phyloP scores from a whole-genome alignment of 441 rosid species.

The Francoa sonchifolia region DNA sequence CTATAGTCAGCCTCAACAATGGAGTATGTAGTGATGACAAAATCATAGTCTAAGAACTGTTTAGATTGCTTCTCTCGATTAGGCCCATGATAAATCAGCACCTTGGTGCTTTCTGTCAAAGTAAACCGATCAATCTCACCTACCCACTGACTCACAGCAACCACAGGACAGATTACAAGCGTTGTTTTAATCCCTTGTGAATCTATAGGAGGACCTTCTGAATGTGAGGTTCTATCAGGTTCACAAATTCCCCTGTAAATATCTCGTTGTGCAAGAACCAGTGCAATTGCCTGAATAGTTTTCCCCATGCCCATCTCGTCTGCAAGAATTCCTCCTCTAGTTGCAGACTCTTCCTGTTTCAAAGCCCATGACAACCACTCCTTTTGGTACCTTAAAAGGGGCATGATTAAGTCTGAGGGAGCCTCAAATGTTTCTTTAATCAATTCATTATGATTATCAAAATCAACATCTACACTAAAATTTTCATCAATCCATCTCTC shows the following conservation, averaged over 20 bases:
- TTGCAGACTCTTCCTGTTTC: conserved; percentile 64
- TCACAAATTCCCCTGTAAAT: conserved; percentile 13
- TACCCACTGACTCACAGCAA: conserved; percentile 88
- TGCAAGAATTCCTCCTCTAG: conserved; percentile 88
- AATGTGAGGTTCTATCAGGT: conserved; percentile 5
- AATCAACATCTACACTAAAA: conserved; percentile 35
- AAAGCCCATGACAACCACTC: conserved; percentile 93
- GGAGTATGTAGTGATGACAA: conserved; percentile 81
- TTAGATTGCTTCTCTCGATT: conserved; percentile 44
- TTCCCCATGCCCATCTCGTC: conserved; percentile 99
- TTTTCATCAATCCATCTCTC: conserved; percentile 58
- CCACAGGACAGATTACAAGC: conserved; percentile 86
- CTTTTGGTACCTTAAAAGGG: conserved; percentile 78
- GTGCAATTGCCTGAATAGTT: conserved; percentile 89
- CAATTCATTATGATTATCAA: conserved; percentile 37
- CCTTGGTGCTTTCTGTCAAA: conserved; percentile 60
- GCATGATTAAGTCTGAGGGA: conserved; percentile 54
- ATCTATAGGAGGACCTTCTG: conserved; percentile 25
- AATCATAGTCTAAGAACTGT: conserved; percentile 57
- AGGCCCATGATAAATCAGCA: conserved; percentile 72
- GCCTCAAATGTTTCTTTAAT: conserved; percentile 46
- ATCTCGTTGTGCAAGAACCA: conserved; percentile 74
- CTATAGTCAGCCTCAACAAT: conserved; percentile 74
- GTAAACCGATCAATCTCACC: conserved; percentile 69
- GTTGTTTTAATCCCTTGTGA: conserved; percentile 31